phyloP scores from a whole-genome alignment of 139 green algal genomes.

The Closterium sp. region DNA sequence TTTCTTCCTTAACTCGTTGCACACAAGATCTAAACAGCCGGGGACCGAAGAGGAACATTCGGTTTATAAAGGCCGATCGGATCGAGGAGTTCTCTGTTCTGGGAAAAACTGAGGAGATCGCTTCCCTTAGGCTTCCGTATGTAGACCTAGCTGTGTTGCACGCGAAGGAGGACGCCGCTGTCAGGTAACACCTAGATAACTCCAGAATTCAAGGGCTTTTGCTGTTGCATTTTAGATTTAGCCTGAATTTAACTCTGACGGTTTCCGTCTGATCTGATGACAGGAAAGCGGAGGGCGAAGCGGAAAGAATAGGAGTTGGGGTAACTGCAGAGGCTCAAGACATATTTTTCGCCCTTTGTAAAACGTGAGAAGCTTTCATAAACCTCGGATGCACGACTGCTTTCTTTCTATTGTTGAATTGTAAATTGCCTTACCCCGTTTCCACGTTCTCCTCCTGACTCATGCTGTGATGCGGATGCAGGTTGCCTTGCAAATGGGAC shows the following conservation, averaged over 20 bases:
- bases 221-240: not conserved
- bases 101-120: slow-evolving; percentile 13
- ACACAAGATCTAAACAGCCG: slow-evolving; percentile 46
- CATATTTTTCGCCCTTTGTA: slow-evolving; percentile 80
- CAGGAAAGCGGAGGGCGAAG: slow-evolving; percentile 69
- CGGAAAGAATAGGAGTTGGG: slow-evolving; percentile 69
- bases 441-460: not conserved
- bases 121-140: slow-evolving; percentile 57
- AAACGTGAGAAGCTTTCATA: slow-evolving; percentile 61
- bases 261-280: not conserved
- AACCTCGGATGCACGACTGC: not conserved
- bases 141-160: slow-evolving; percentile 65
- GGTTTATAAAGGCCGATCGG: slow-evolving; percentile 42
- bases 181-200: slow-evolving; percentile 41
- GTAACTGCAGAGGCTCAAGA: slow-evolving; percentile 71
- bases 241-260: not conserved
- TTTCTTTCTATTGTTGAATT: not conserved
- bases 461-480: slow-evolving; percentile 13
- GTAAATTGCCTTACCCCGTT: not conserved
- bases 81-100: slow-evolving; percentile 36
- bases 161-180: slow-evolving; percentile 67
- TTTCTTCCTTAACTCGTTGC: slow-evolving; percentile 29
- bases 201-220: not conserved
- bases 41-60: slow-evolving; percentile 25
- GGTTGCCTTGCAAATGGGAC: slow-evolving; percentile 72